Percentiles rank a stretch among this genome's conserved stretches.
Conservation (phyloP, 345 rosid species). For the Conringia planisiliqua region DNA sequence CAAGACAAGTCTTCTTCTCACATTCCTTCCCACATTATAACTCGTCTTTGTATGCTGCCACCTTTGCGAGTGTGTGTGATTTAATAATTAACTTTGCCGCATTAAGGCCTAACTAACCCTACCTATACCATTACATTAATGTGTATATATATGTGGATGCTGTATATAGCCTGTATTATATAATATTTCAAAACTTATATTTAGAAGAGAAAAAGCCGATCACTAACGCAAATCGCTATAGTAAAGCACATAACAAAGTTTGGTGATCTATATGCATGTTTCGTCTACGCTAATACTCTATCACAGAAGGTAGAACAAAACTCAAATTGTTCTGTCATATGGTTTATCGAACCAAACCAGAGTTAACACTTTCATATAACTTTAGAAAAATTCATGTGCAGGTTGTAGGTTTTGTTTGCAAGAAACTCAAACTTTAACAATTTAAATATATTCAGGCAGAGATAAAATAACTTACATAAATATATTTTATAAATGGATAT, state of each 20-base stretch:
- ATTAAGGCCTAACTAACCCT: conserved; percentile 10
- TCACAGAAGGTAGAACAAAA: not conserved
- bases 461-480: too few relatives aligned
- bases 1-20: conserved; percentile 17
- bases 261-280: not conserved
- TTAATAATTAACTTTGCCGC: not conserved
- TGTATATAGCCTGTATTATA: not conserved
- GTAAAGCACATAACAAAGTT: not conserved
- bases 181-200: not conserved
- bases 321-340: too few relatives aligned
- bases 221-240: not conserved
- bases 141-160: not conserved
- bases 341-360: too few relatives aligned
- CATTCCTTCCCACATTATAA: conserved; percentile 12
- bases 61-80: conserved; percentile 14
- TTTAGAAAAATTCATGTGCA: too few relatives aligned
- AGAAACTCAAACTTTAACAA: too few relatives aligned
- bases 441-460: too few relatives aligned
- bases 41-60: conserved; percentile 12
- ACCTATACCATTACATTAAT: not conserved
- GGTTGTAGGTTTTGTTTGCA: too few relatives aligned
- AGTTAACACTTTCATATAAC: too few relatives aligned
- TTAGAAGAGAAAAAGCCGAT: not conserved
- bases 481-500: not conserved
- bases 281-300: not conserved